phyloP scores from a whole-genome alignment of 371 early-diverging fungal genomes.

The Mortierella sp. region DNA sequence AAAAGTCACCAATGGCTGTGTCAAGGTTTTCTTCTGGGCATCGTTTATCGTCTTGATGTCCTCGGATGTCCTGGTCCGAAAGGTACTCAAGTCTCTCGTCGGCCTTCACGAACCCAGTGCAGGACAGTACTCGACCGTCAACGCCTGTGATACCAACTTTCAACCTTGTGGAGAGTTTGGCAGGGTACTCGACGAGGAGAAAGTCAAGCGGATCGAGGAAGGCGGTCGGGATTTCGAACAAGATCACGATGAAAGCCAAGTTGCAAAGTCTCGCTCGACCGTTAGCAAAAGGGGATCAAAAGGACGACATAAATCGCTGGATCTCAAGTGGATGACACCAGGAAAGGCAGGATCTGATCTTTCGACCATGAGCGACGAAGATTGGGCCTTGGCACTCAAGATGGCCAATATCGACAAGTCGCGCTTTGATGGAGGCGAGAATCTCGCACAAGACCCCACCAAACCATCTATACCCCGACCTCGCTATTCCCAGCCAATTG shows the following conservation, averaged over 20 bases:
- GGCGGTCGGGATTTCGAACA: constrained; percentile 47
- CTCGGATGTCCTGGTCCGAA: constrained; percentile 48
- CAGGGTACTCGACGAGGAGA: constrained; percentile 47
- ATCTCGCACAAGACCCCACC: not conserved
- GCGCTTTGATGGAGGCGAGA: constrained; percentile 13
- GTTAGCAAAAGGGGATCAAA: constrained; percentile 7
- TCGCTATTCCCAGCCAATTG: constrained; percentile 61
- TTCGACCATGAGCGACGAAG: constrained; percentile 32
- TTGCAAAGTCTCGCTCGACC: constrained; percentile 7
- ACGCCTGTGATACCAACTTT: constrained; percentile 53
- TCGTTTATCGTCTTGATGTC: constrained; percentile 49
- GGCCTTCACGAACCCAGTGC: constrained; percentile 51
- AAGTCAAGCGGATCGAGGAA: constrained; percentile 45
- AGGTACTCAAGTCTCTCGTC: constrained; percentile 44
- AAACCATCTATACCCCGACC: constrained; percentile 22
- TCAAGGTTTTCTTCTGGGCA: constrained; percentile 45
- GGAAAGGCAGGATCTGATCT: constrained; percentile 46
- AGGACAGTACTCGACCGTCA: constrained; percentile 47
- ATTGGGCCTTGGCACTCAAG: constrained; percentile 37
- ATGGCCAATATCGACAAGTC: constrained; percentile 45
- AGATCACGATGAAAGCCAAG: constrained; percentile 30
- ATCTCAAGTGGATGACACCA: constrained; percentile 34
- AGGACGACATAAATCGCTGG: constrained; percentile 38
- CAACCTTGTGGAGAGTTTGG: constrained; percentile 54
- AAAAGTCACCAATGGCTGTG: constrained; percentile 42